Base-by-base conservation (phyloP, 176 grass and related monocot genomes). In the Lolium perenne region DNA sequence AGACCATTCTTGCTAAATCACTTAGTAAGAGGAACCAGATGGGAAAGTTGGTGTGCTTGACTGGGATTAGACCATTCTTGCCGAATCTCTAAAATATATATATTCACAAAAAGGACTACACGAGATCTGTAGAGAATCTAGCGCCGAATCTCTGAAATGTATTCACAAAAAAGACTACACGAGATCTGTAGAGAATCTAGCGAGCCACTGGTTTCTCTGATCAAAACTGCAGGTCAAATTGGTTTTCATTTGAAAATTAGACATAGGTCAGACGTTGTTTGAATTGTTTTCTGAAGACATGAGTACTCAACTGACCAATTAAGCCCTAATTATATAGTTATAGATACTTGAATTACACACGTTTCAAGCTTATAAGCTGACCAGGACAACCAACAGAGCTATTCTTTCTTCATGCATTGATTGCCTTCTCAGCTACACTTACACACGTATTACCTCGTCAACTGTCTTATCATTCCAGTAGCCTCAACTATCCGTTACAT, bases 61-160 rank as follows among this genome's bases (percentile, higher is more conserved):
- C 79, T 21, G 78, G 12, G 16, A 22, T 46, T 56, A 32, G 84
- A 90, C 86, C 10, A 48, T 51, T 58, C 17, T 21, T 12, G 32
- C 32, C 4, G 74, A 85, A 47, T 48, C 47, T 74, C 73, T 76
- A 82, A 85, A 89, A 74, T 45, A 16, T 80, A 48, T 7, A 35
- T 35, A 35, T 35, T 35, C 43, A 15, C 6, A 29, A 68, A 64
- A 79, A 53, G 73, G 73, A n/a, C 7, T 17, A 43, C 15, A 15
- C 5, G 4, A 38, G 41, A 82, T 66, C 2, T 10, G 14, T 22
- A 18, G 8, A 67, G 46, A 64, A 38, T 74, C 84, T 66, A 9
- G 84, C 10, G 32, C 32, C 4, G 74, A 85, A 47, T 48, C 47
- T 74, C 73, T 76, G 87, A 85, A 89, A 74, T 45, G 21, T 80